These are phyloP conservation scores for Rugonectria rugulosa DNA, from an alignment of 2,329 filamentous ascomycete genomes.

Conservation along the genomic window DNA sequence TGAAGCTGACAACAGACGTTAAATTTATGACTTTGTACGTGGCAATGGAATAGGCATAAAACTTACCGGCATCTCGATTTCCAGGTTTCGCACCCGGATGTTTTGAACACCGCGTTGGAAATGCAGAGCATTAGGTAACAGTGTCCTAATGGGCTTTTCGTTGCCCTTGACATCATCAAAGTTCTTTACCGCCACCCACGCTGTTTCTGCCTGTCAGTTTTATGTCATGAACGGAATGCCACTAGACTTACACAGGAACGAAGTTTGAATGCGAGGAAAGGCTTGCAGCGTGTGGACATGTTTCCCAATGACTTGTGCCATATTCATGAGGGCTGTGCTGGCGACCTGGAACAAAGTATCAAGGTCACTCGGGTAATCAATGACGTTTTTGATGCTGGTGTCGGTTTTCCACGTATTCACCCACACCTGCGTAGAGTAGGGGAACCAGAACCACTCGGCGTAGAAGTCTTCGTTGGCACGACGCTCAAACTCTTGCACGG, in stretches of 20 bases:
- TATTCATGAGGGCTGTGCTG: conserved; percentile 17
- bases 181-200: background rate
- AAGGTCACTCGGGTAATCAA: conserved; percentile 4
- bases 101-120: conserved; percentile 24
- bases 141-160: conserved; percentile 14
- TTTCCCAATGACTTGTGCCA: conserved; percentile 7
- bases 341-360: conserved; percentile 14
- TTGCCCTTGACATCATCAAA: background rate
- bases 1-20: background rate
- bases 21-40: no score
- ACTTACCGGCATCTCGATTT: conserved; percentile 22
- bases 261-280: background rate
- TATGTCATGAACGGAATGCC: no score
- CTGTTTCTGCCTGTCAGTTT: no score
- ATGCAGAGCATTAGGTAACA: conserved; percentile 18
- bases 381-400: background rate
- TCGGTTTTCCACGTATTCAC: conserved; percentile 22
- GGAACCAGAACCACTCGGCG: conserved; percentile 26
- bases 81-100: conserved; percentile 20
- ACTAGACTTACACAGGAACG: conserved; percentile 3
- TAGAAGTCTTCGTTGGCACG: conserved; percentile 24
- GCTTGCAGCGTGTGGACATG: background rate
- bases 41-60: no score
- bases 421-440: conserved; percentile 19
- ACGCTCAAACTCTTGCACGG: conserved; percentile 11